Evolutionary conservation across 2,329 filamentous ascomycete genomes (phyloP), one percentile per base, ranked within the genome.

Genomic region (Aspergillus sp.): DNA sequence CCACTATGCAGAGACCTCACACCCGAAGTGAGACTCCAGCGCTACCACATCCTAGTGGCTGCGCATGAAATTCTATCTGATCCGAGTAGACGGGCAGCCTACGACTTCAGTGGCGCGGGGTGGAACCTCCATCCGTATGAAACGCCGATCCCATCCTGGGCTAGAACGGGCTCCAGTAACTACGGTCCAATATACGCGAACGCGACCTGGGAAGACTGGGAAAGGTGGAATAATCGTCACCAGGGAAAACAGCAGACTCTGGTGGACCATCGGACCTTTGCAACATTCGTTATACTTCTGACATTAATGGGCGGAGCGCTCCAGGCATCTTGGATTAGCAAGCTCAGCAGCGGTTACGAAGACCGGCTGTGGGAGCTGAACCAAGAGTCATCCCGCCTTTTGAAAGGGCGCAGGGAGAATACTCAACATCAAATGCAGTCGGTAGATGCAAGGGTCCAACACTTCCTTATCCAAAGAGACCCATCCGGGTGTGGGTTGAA

Each of bases 121-220:
- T 99, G 95, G 95, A 79, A 80, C 56, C 82, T 82, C 5, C 78
- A 78, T 36, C 74, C 80, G 3, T 78, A 60, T 39, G 63, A 71
- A 28, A 66, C 59, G 23, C 63, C 63, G 62, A 57, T 61, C 59
- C 59, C 72, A 62, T 59, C 66, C 15, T 68, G 64, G 66, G 50
- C 60, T 12, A 38, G 56, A 15, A 52, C 64, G 2, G 67, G 62
- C n/a, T 60, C 60, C 13, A 58, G 64, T 3, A 57, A 68, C 1
- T 67, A 70, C 69, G 79, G 70, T 59, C 81, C 72, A 74, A 85
- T 88, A 52, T 85, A 81, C 70, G 75, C 80, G 67, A 98, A 98
- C 74, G 95, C 92, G 0, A 98, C 95, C 0, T 99, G 95, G 95
- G 95, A 99, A 74, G 95, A 99, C 74, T 97, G 93, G 93, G 91